Percentiles rank a stretch among this genome's conserved stretches.
These are phyloP conservation scores for Moniliophthora roreri DNA, from an alignment of 1,284 basidiomycete genomes.

Conservation along the genomic window DNA sequence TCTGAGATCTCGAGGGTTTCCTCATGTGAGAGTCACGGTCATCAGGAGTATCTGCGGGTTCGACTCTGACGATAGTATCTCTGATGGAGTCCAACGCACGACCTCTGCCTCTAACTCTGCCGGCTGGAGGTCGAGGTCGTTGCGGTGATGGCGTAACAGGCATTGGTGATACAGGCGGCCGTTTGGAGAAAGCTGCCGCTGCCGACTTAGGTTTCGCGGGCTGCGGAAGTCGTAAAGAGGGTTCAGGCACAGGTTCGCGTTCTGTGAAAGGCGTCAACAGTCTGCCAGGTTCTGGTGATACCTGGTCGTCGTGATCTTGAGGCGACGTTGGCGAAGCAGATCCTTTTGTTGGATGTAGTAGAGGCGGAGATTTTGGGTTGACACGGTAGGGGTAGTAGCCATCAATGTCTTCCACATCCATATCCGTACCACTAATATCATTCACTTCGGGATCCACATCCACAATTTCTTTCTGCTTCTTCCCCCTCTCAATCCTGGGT, in stretches of 20 bases:
- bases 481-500: too few relatives aligned
- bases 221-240: constrained; percentile 11
- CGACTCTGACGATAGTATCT: background rate
- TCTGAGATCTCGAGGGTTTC: constrained; percentile 1
- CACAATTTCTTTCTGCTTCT: constrained; percentile 24
- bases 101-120: constrained; percentile 30
- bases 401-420: constrained; percentile 6
- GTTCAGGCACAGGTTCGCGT: constrained; percentile 10
- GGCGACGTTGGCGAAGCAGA: too few relatives aligned
- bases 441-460: constrained; percentile 28
- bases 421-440: constrained; percentile 18
- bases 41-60: background rate
- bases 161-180: constrained; percentile 63
- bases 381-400: too few relatives aligned
- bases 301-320: too few relatives aligned
- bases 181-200: constrained; percentile 49
- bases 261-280: constrained; percentile 12
- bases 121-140: constrained; percentile 52
- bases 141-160: constrained; percentile 49
- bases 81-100: background rate
- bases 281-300: too few relatives aligned
- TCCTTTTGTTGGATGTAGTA: too few relatives aligned
- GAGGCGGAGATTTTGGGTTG: too few relatives aligned
- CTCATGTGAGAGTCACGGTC: background rate
- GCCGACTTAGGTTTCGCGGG: constrained; percentile 14